These are phyloP conservation scores for Chaetomium cochliodes DNA, from an alignment of 495 filamentous ascomycete genomes.

Conservation along the genomic window DNA sequence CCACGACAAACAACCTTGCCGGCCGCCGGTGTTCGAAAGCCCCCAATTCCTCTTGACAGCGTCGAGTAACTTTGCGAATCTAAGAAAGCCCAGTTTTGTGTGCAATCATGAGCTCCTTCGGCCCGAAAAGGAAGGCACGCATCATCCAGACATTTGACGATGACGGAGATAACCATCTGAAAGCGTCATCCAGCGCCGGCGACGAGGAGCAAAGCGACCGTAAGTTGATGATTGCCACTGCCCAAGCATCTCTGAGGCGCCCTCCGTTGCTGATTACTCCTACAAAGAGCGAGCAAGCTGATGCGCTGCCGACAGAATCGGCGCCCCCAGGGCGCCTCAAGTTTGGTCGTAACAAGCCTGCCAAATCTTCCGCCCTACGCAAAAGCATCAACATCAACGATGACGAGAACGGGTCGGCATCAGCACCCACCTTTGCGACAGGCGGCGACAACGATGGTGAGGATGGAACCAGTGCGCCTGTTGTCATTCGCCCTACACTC, in stretches of 20 bases:
- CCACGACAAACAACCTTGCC: conserved; percentile 4
- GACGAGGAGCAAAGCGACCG: conserved; percentile 38
- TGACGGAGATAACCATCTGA: conserved; percentile 38
- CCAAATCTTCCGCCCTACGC: conserved; percentile 51
- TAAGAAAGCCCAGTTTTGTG: neutral
- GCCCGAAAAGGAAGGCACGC: conserved; percentile 67
- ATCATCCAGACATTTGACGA: conserved; percentile 70
- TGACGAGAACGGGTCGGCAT: conserved; percentile 21
- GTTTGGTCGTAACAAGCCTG: conserved; percentile 45
- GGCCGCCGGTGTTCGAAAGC: neutral
- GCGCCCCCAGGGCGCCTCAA: conserved; percentile 43
- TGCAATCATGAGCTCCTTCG: conserved; percentile 59
- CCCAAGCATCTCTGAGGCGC: conserved; percentile 15
- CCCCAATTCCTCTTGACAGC: neutral
- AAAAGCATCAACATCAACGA: conserved; percentile 51
- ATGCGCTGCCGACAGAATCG: conserved; percentile 36
- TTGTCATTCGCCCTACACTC: conserved; percentile 40
- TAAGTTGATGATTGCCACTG: conserved; percentile 27
- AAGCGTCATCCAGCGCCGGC: conserved; percentile 30
- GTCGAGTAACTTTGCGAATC: neutral
- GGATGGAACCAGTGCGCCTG: conserved; percentile 38
- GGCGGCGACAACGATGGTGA: conserved; percentile 42
- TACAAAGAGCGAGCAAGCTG: conserved; percentile 39
- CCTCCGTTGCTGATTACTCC: conserved; percentile 34
- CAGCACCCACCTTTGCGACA: conserved; percentile 24